Evolutionary conservation across 257 asterid genomes (phyloP), one percentile per base, ranked within the genome.

Genomic region (Gentiana straminea): DNA sequence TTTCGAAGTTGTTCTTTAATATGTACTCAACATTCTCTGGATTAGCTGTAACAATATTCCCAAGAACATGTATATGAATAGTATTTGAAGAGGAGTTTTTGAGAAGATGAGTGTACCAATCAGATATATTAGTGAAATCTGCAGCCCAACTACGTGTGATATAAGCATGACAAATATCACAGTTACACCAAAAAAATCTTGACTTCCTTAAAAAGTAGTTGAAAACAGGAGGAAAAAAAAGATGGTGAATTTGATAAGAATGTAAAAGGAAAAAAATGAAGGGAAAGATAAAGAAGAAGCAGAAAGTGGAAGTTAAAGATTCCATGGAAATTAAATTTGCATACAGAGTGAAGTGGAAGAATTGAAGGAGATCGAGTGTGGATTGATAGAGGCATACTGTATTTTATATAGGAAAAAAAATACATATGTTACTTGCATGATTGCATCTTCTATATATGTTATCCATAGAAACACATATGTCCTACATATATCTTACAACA

Each of bases 31-130:
- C 76, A 5, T 76, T 76, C 24, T 49, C 68, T 8, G 78, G 73
- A 56, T 76, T 72, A 0, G 78, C 75, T 13, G 81, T 76, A 35
- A 76, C 57, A 2, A 78, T 77, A 60, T 75, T 84, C 50, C 78
- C 79, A 58, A 87, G 87, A 2, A 82, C 89, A 58, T 87, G 96
- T 55, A 87, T 75, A 33, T 84, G 93, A 51, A 76, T 68, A 3
- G 81, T 76, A 49, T 67, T 66, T n/a, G 76, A 55, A 0, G 94
- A 79, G 15, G 96, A 82, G 0, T 75, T 71, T 3, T 57, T 35
- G 7, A 87, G 86, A 1, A 87, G 81, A 48, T 71, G 82, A 12
- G 93, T 68, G 69, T 82, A 77, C 96, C 96, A 87, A 51, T 87
- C 94, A 53, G 94, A 82, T 15, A 84, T 79, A 54, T 87, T 82